Evolutionary conservation across 208 protist genomes (phyloP).

Genomic region (Trypanosoma boissoni): DNA sequence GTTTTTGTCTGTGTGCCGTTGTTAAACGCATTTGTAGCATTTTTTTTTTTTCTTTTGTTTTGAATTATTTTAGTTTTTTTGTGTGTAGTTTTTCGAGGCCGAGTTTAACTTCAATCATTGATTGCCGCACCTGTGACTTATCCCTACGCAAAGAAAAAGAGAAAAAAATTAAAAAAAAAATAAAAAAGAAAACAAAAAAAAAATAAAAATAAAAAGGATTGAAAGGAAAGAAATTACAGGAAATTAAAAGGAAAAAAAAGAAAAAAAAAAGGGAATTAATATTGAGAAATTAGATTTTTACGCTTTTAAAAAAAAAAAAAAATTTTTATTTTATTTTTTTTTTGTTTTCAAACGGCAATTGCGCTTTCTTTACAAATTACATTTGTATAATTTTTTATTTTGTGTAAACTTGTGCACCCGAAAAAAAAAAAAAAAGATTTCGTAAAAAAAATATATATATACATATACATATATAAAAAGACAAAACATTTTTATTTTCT

Average conservation of each 20-base stretch:
- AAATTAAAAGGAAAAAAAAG: neutral
- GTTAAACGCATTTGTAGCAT: neutral
- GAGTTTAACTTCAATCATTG: neutral
- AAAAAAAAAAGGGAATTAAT: neutral
- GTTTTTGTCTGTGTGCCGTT: no score
- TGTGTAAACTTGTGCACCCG: neutral
- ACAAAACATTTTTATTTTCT: neutral
- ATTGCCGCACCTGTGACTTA: neutral
- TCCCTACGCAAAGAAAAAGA: neutral
- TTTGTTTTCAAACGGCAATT: neutral
- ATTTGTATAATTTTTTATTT: neutral
- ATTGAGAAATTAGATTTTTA: neutral
- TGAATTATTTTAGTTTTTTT: neutral
- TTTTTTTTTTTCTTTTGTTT: neutral
- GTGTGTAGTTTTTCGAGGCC: no score
- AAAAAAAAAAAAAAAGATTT: neutral
- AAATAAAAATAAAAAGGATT: neutral
- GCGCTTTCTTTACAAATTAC: neutral
- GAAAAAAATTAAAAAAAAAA: neutral
- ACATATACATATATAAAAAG: no score
- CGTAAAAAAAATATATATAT: no score
- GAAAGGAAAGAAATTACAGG: neutral
- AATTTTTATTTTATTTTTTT: neutral
- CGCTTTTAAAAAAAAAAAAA: no score
- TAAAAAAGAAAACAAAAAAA: neutral